Conservation (phyloP, 2,329 filamentous ascomycete species). For the Ascochyta clinopodiicola region DNA sequence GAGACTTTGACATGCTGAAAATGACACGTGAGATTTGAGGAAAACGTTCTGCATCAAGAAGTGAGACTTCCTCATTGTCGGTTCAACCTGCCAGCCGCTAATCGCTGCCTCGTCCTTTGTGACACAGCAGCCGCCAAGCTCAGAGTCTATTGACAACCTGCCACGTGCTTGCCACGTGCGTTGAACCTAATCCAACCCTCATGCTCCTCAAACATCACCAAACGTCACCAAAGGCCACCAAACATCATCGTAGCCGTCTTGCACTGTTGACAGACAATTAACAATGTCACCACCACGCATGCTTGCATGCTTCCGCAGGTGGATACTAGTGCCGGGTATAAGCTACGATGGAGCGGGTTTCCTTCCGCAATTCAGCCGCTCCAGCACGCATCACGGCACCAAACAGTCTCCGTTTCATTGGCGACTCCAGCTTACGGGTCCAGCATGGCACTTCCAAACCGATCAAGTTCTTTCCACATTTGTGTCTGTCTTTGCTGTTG, state of each 20-base stretch:
- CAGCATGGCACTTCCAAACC: constrained; percentile 1
- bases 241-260: too few relatives aligned
- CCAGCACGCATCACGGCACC: constrained; percentile 5
- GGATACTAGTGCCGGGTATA: constrained; percentile 9
- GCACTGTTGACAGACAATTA: too few relatives aligned
- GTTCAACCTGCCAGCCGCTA: neutral
- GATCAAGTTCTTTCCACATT: neutral
- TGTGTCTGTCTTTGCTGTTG: neutral
- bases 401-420: constrained; percentile 9
- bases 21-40: too few relatives aligned
- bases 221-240: neutral
- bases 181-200: neutral
- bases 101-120: neutral
- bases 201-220: neutral
- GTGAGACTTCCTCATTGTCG: neutral
- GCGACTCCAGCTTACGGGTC: neutral
- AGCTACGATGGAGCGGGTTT: neutral
- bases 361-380: constrained; percentile 2
- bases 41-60: neutral
- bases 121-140: neutral
- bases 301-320: constrained; percentile 14
- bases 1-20: neutral
- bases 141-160: too few relatives aligned
- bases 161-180: too few relatives aligned
- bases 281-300: neutral